Conservation (phyloP, 345 rosid species). For the Syzygium aromaticum region DNA sequence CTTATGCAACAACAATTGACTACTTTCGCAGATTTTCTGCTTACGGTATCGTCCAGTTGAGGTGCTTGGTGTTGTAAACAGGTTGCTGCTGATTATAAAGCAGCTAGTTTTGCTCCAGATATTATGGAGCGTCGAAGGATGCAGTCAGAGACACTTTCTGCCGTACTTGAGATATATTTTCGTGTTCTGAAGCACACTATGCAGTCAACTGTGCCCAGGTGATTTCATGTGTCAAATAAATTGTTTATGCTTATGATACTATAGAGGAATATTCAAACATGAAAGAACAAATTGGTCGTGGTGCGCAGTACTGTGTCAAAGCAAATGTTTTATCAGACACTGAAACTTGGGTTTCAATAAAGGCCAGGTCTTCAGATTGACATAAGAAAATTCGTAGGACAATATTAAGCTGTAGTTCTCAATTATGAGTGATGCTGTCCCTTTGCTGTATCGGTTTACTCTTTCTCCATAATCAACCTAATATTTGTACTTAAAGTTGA, state of each 20-base stretch:
- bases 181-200: constrained; percentile 75
- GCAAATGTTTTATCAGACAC: not conserved
- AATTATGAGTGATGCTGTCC: not conserved
- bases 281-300: not conserved
- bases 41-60: not conserved
- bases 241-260: not conserved
- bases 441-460: not conserved
- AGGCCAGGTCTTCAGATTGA: not conserved
- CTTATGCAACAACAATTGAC: not conserved
- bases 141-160: constrained; percentile 77
- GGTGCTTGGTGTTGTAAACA: constrained; percentile 6
- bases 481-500: not conserved
- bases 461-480: not conserved
- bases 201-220: constrained; percentile 48
- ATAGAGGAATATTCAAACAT: not conserved
- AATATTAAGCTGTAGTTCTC: not conserved
- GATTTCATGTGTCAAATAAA: not conserved
- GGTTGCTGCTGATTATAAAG: constrained; percentile 84
- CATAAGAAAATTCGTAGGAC: not conserved
- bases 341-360: not conserved
- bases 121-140: constrained; percentile 51
- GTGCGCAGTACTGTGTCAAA: not conserved
- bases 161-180: constrained; percentile 83
- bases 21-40: not conserved
- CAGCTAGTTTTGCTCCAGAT: constrained; percentile 57